Percentiles rank a stretch among this genome's conserved stretches.
Evolutionary conservation across 768 basidiomycete genomes (phyloP).

Genomic region (Strobilomyces dryophilus): DNA sequence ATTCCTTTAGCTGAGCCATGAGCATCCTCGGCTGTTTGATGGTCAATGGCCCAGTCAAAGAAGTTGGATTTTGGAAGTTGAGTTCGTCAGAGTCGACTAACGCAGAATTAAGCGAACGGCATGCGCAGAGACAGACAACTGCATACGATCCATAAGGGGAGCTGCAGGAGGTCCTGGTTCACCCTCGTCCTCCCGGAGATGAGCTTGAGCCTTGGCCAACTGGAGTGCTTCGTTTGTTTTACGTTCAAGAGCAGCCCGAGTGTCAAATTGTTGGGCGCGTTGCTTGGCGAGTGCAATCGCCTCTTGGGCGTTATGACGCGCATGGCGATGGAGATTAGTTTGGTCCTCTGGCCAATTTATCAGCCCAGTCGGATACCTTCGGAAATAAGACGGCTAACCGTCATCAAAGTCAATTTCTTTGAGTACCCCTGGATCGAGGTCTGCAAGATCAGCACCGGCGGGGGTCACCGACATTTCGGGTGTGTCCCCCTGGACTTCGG

Average conservation of each 20-base stretch:
- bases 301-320: constrained; percentile 84
- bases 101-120: constrained; percentile 1
- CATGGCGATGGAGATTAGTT: constrained; percentile 81
- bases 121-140: not conserved
- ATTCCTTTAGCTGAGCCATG: constrained; percentile 95
- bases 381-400: constrained; percentile 45
- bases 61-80: constrained; percentile 98
- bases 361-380: not conserved
- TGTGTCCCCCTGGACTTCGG: constrained; percentile 68
- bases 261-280: constrained; percentile 83
- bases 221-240: constrained; percentile 76
- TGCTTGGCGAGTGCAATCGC: constrained; percentile 76
- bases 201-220: constrained; percentile 53
- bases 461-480: constrained; percentile 42
- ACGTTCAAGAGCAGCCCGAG: constrained; percentile 72
- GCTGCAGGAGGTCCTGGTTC: constrained; percentile 33
- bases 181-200: constrained; percentile 40
- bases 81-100: constrained; percentile 94
- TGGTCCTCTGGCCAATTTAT: constrained; percentile 62
- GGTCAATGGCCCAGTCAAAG: constrained; percentile 75
- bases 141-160: constrained; percentile 71
- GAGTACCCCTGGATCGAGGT: constrained; percentile 48
- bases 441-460: constrained; percentile 54
- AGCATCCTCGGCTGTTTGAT: constrained; percentile 94
- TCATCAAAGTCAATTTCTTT: constrained; percentile 89